Evolutionary conservation across 2,329 filamentous ascomycete species (phyloP).

Genomic region (Verticillium nubilum): DNA sequence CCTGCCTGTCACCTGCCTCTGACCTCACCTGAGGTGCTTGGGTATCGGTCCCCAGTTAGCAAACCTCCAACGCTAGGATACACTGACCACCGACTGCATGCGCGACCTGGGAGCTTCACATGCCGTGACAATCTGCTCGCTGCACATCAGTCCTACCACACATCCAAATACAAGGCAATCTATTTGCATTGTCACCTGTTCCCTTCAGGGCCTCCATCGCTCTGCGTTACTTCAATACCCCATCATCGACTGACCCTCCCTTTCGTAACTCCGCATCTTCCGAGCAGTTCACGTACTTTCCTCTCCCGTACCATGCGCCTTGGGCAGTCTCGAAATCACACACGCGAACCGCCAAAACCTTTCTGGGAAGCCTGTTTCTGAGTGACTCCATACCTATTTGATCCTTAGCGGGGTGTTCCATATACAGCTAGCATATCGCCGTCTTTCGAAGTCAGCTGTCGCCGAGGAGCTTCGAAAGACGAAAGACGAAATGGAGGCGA

Average conservation of each 20-base stretch:
- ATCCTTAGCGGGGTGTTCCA: not conserved
- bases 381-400: not conserved
- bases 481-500: conserved; percentile 29
- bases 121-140: not conserved
- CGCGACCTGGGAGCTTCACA: not conserved
- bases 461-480: not conserved
- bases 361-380: not conserved
- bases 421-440: not conserved
- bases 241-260: not conserved
- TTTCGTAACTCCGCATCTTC: not conserved
- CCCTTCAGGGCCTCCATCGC: not conserved
- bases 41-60: not conserved
- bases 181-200: not conserved
- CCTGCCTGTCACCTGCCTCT: not conserved
- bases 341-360: not conserved
- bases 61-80: not conserved
- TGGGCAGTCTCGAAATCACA: not conserved
- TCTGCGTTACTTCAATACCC: not conserved
- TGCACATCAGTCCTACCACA: not conserved
- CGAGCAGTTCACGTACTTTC: not conserved
- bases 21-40: not conserved
- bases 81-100: not conserved
- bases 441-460: not conserved
- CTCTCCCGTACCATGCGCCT: not conserved
- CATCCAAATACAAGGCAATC: not conserved